These are phyloP conservation scores for Microbotryum saponariae DNA, from an alignment of 1,284 basidiomycete species.

Conservation along the genomic window DNA sequence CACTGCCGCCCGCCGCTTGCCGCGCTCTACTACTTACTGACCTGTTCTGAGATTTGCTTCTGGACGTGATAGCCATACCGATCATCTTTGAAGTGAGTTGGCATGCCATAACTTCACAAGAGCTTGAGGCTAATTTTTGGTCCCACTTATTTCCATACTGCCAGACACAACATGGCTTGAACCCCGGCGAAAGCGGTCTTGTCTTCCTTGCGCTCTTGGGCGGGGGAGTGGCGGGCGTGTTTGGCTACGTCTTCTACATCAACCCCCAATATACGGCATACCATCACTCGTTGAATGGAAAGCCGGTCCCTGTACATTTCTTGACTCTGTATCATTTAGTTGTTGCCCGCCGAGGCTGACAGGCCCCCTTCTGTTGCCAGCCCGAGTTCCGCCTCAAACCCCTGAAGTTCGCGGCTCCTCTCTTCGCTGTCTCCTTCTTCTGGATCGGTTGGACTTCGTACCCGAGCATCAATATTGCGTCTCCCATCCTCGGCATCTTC, in stretches of 20 bases:
- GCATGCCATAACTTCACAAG: too few relatives aligned
- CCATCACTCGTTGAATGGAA: conserved; percentile 17
- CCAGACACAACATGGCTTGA: conserved; percentile 44
- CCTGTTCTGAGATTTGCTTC: too few relatives aligned
- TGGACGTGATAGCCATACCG: conserved; percentile 37
- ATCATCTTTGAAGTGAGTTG: conserved; percentile 43
- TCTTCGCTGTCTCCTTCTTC: conserved; percentile 43
- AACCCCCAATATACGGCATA: conserved; percentile 32
- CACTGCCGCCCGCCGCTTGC: too few relatives aligned
- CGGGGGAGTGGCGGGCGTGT: conserved; percentile 27
- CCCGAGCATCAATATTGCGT: conserved; percentile 24
- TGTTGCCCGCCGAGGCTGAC: too few relatives aligned
- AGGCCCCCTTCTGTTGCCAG: too few relatives aligned
- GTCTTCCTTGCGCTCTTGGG: conserved; percentile 48
- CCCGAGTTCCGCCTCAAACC: conserved; percentile 38
- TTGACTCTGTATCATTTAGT: too few relatives aligned
- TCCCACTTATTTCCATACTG: too few relatives aligned
- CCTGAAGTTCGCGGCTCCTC: conserved; percentile 36
- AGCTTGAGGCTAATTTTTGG: too few relatives aligned
- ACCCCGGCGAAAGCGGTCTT: conserved; percentile 45
- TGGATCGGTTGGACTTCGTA: conserved; percentile 40
- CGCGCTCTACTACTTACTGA: too few relatives aligned
- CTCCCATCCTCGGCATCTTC: conserved; percentile 23
- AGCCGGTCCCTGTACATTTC: conserved; percentile 21
- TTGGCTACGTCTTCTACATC: conserved; percentile 35